Conservation (phyloP, 805 yeast species). For the Nakazawaea wyomingensis region DNA sequence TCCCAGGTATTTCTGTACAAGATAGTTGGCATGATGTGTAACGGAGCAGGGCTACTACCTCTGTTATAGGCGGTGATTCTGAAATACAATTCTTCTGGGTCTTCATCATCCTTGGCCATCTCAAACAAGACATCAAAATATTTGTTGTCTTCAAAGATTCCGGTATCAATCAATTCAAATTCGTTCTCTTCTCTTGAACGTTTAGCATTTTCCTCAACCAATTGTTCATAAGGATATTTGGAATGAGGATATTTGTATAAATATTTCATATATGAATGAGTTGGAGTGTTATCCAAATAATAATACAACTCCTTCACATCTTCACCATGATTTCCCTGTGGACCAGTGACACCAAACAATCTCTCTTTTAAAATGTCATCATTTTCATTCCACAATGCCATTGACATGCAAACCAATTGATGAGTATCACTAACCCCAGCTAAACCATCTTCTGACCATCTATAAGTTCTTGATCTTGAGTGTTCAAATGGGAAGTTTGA, state of each 20-base stretch:
- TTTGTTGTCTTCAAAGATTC: conserved; percentile 59
- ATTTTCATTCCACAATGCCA: conserved; percentile 89
- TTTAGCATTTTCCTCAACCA: conserved; percentile 61
- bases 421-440: conserved; percentile 87
- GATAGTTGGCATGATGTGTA: conserved; percentile 81
- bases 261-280: conserved; percentile 89
- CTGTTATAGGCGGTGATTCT: conserved; percentile 86
- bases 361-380: conserved; percentile 84
- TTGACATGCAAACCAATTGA: conserved; percentile 67
- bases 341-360: conserved; percentile 83
- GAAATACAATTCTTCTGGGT: conserved; percentile 75
- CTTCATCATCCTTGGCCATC: conserved; percentile 80
- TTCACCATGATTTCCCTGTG: conserved; percentile 94
- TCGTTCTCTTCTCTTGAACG: conserved; percentile 67
- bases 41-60: conserved; percentile 78
- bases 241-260: conserved; percentile 89
- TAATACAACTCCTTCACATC: conserved; percentile 85
- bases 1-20: conserved; percentile 88
- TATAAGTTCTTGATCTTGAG: conserved; percentile 70
- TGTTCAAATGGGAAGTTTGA: conserved; percentile 80
- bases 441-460: conserved; percentile 97
- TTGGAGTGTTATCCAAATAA: conserved; percentile 86
- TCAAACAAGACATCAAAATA: conserved; percentile 88
- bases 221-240: conserved; percentile 74
- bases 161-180: conserved; percentile 81